phyloP scores from a whole-genome alignment of 352 stramenopile genomes.

The Pythium scleroteichum region DNA sequence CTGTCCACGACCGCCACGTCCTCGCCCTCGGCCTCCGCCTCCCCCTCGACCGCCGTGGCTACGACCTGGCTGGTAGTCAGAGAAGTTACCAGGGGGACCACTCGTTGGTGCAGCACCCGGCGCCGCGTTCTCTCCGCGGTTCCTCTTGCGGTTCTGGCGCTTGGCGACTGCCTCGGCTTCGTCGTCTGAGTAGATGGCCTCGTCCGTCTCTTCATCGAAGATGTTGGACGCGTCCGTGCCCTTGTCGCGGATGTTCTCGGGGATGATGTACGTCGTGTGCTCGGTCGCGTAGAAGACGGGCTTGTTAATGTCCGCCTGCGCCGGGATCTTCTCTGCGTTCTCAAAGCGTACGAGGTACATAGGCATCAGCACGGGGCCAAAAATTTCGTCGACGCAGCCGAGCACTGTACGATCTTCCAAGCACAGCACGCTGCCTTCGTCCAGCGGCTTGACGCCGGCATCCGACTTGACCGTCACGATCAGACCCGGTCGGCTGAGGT shows the following conservation, averaged over 20 bases:
- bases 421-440: constrained; percentile 84
- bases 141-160: constrained; percentile 66
- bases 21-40: constrained; percentile 23
- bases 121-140: constrained; percentile 35
- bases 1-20: constrained; percentile 6
- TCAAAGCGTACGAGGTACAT: constrained; percentile 89
- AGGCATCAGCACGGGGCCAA: constrained; percentile 81
- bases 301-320: constrained; percentile 38
- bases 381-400: constrained; percentile 83
- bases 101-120: neutral
- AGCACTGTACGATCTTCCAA: constrained; percentile 75
- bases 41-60: constrained; percentile 11
- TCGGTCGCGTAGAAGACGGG: constrained; percentile 74
- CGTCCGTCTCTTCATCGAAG: constrained; percentile 84
- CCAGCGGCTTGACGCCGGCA: constrained; percentile 52
- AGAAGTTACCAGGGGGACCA: constrained; percentile 20
- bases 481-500: constrained; percentile 54
- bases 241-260: constrained; percentile 77
- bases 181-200: constrained; percentile 80
- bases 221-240: constrained; percentile 86
- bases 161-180: constrained; percentile 77
- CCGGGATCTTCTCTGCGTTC: constrained; percentile 62
- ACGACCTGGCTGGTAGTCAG: constrained; percentile 30
- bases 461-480: constrained; percentile 84
- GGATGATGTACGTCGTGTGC: constrained; percentile 80